phyloP scores from a whole-genome alignment of 2,329 filamentous ascomycete genomes.

The Myriosclerotinia curreyana region DNA sequence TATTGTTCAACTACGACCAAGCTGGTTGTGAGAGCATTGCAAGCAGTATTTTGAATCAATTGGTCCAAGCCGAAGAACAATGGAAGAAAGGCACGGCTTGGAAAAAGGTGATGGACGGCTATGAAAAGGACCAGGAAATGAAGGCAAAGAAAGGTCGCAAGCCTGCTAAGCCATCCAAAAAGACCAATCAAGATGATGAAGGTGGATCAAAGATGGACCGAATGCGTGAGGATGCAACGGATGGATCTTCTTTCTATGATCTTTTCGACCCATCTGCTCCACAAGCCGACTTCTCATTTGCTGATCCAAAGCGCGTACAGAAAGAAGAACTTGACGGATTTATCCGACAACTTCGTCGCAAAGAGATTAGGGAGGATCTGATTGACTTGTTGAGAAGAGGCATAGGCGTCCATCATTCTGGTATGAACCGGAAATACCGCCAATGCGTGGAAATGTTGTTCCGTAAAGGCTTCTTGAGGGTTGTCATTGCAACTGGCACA shows the following conservation, averaged over 20 bases:
- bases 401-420: constrained; percentile 74
- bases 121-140: constrained; percentile 54
- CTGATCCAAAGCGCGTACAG: constrained; percentile 57
- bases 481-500: constrained; percentile 73
- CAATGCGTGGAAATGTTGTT: constrained; percentile 73
- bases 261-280: constrained; percentile 65
- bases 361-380: constrained; percentile 51
- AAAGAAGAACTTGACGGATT: constrained; percentile 57
- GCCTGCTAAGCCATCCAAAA: constrained; percentile 42
- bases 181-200: constrained; percentile 48
- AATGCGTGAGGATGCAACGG: constrained; percentile 53
- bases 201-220: constrained; percentile 55
- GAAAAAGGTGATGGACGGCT: constrained; percentile 57
- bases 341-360: constrained; percentile 50
- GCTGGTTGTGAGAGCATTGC: constrained; percentile 60
- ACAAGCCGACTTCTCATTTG: constrained; percentile 62
- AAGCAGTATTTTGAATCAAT: constrained; percentile 48
- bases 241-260: constrained; percentile 57
- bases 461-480: constrained; percentile 65
- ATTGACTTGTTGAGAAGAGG: constrained; percentile 63
- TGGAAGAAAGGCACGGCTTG: constrained; percentile 60
- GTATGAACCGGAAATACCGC: constrained; percentile 75
- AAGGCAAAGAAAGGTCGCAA: constrained; percentile 47
- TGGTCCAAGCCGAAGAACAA: constrained; percentile 52
- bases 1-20: constrained; percentile 76